Evolutionary conservation across 192 early-diverging fungal species (phyloP).

Genomic region (Mortierella antarctica): DNA sequence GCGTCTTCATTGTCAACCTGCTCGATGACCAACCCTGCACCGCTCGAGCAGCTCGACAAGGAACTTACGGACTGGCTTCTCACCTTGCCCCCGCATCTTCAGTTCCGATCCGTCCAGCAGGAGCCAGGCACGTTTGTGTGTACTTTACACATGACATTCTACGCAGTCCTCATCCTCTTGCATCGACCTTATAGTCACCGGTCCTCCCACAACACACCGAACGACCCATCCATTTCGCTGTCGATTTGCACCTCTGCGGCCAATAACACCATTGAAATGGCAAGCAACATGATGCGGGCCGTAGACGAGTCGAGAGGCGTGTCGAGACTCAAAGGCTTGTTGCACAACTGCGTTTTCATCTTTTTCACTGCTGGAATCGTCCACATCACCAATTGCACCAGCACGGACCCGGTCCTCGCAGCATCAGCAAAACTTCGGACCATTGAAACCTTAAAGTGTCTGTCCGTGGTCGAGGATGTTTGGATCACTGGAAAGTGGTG

Average conservation of each 20-base stretch:
- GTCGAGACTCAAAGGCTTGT: conserved; percentile 21
- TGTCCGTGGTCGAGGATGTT: conserved; percentile 39
- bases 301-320: conserved; percentile 37
- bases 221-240: conserved; percentile 51
- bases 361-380: conserved; percentile 53
- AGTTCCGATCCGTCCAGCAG: conserved; percentile 58
- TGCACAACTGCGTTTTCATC: conserved; percentile 42
- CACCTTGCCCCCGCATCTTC: conserved; percentile 59
- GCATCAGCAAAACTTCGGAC: conserved; percentile 48
- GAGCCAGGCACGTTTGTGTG: conserved; percentile 46
- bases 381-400: conserved; percentile 54
- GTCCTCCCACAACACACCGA: conserved; percentile 10
- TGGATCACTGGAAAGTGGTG: conserved; percentile 26
- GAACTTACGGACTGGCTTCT: conserved; percentile 60
- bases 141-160: conserved; percentile 62
- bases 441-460: conserved; percentile 42
- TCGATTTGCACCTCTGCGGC: conserved; percentile 58
- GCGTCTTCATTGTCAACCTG: conserved; percentile 30
- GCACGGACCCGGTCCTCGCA: conserved; percentile 37
- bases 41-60: conserved; percentile 60
- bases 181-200: conserved; percentile 65
- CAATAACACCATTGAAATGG: conserved; percentile 57
- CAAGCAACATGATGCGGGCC: conserved; percentile 43
- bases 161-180: conserved; percentile 62
- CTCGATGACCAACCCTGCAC: conserved; percentile 55